Evolutionary conservation across 257 asterid genomes (phyloP), one percentile per base, ranked within the genome.

Genomic region (Salvia splendens): DNA sequence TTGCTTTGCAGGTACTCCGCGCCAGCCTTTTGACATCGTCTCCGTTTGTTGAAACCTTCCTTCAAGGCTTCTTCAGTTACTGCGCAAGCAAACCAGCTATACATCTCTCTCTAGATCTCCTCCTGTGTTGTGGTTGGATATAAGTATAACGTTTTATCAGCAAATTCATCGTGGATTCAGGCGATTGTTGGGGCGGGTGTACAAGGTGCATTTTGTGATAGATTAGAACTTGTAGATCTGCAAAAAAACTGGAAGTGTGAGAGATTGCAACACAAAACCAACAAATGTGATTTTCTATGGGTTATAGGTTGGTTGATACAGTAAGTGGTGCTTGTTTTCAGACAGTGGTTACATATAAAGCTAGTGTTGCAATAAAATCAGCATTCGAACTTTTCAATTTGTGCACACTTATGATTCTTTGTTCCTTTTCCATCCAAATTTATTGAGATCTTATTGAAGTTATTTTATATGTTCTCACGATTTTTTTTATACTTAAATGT

Each of bases 1-100:
- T 68, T 68, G 64, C 57, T 72, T 16, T 66, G 77, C 58, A 76
- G 77, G 71, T 47, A 6, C 14, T 9, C 46, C 24, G 38, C 6
- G 42, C 69, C 12, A 15, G 36, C 72, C 24, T 40, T 68, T 33
- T 16, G 36, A 46, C 43, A 40, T 36, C 66, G 17, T 36, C 49
- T 70, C 58, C 51, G 12, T 16, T 16, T 55, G 72, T 54, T 7
- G 64, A 49, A 48, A 40, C 41, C 47, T 61, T 50, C 43, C 35
- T 24, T 49, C 2, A 16, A 54, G 59, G 59, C 30, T 24, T 24
- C 40, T 12, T 20, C 52, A n/a, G 9, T 5, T 36, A 33, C 17
- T 33, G 74, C 40, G 12, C 67, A 69, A 68, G 67, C 74, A 62
- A 46, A 66, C 56, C 16, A 40, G 11, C 49, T 51, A 49, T 49